These are phyloP conservation scores for Sungouiella blattae DNA, from an alignment of 805 yeast genomes.

Conservation along the genomic window DNA sequence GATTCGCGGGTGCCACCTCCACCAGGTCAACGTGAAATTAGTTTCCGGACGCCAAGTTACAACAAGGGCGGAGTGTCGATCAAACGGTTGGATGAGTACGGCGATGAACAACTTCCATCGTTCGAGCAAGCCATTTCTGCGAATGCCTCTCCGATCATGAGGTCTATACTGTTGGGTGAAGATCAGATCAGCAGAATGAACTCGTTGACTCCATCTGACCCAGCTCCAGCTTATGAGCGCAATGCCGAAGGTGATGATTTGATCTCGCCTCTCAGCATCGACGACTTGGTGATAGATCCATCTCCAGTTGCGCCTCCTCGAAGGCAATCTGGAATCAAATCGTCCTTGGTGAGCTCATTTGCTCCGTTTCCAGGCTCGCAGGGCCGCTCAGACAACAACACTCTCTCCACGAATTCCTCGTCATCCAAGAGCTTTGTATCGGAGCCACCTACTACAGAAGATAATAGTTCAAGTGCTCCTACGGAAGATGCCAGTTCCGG, in stretches of 20 bases:
- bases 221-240: conserved; percentile 30
- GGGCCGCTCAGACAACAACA: too few species aligned
- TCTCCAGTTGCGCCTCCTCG: conserved; percentile 1
- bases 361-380: conserved; percentile 28
- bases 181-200: conserved; percentile 36
- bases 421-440: too few species aligned
- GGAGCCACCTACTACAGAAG: too few species aligned
- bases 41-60: conserved; percentile 39
- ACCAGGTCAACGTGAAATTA: conserved; percentile 16
- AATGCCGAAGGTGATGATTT: conserved; percentile 1
- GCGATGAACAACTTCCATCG: conserved; percentile 45
- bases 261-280: conserved; percentile 19
- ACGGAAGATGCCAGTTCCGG: too few species aligned
- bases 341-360: conserved; percentile 31
- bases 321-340: conserved; percentile 21
- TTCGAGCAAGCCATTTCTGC: conserved; percentile 67
- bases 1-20: conserved; percentile 11
- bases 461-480: too few species aligned
- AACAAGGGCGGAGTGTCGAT: conserved; percentile 30
- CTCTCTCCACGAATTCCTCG: too few species aligned
- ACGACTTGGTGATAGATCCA: conserved; percentile 21
- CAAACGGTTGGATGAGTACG: conserved; percentile 21
- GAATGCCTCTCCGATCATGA: conserved; percentile 24
- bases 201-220: conserved; percentile 26
- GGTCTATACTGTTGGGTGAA: conserved; percentile 37